Base-by-base conservation (phyloP, 345 rosid species). In the Populus tremula region DNA sequence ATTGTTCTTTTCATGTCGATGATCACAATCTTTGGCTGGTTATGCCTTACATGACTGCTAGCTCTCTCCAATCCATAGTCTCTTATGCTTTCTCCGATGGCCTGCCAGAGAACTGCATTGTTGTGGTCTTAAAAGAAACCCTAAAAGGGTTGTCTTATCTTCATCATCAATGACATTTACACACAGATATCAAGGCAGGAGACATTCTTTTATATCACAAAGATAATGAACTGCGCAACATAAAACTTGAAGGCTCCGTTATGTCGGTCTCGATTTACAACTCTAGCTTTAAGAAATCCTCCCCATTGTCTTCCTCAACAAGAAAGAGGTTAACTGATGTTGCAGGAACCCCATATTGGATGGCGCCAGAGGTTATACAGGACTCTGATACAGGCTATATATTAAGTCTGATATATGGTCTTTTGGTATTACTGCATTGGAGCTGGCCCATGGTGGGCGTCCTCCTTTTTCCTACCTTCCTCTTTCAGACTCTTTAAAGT, bases 341-440 rank as follows among this genome's bases (percentile, higher is more conserved):
- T 27, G 88, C 31, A 29, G 31, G 31, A 2, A 91, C 97, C 1
- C 93, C 95, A 2, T 93, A 94, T 67, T 93, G 98, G 98, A 94
- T 94, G 95, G 98, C 98, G 29, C 97, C 97, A 2, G 98, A 94
- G 86, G 98, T 94, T 76, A 90, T 94, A 43, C 97, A 56, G 0
- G 23, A 90, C 82, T 91, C 97, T 2, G 95, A 90, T 80, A 89
- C 82, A 2, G 97, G 95, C 35, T 93, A 94, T 33, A 88, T 95
- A 77, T 89, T 89, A 91, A 94, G 83, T 97, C 99, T 8, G 96
- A 94, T n/a, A 89, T 91, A 12, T 94, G 97, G 97, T 94, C 97
- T 8, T 87, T 94, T 20, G 95, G 98, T 21, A 91, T 94, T 36
- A 91, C 98, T 0, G 98, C 98, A 4, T 80, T 94, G 13, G 98